These are phyloP conservation scores for Chrysoporthe cubensis DNA, from an alignment of 2,329 filamentous ascomycete species.

Conservation along the genomic window DNA sequence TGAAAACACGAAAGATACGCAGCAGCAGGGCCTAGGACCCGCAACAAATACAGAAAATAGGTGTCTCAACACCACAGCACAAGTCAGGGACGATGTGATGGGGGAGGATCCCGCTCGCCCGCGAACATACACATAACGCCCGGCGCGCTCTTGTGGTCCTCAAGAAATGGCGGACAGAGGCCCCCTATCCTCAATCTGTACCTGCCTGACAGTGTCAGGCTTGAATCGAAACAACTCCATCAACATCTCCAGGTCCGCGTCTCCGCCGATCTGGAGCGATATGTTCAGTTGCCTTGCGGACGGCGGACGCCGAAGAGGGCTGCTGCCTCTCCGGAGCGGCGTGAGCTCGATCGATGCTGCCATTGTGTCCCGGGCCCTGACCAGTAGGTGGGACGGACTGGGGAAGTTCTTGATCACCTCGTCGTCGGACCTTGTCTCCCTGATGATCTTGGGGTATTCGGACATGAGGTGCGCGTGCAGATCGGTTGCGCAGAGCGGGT, in stretches of 20 bases:
- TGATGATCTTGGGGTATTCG: constrained; percentile 55
- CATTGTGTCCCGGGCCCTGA: constrained; percentile 55
- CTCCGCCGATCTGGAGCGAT: constrained; percentile 50
- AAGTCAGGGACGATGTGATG: neutral
- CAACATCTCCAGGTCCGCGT: constrained; percentile 57
- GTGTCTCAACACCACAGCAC: neutral
- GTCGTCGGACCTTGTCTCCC: constrained; percentile 52
- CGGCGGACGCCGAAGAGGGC: constrained; percentile 33
- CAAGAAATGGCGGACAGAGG: neutral
- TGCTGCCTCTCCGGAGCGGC: constrained; percentile 48
- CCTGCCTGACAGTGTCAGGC: constrained; percentile 59
- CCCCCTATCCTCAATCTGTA: constrained; percentile 56
- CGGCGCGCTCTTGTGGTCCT: neutral
- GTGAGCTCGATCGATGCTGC: constrained; percentile 59
- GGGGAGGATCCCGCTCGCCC: neutral
- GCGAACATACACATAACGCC: neutral
- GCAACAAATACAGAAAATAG: neutral
- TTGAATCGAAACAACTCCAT: constrained; percentile 62
- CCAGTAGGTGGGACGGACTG: constrained; percentile 59
- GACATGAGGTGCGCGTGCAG: constrained; percentile 58
- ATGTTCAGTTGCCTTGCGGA: constrained; percentile 52
- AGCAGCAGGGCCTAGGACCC: neutral
- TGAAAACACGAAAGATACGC: neutral
- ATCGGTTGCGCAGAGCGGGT: constrained; percentile 54
- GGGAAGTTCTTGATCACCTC: constrained; percentile 54